Conservation (phyloP, 805 yeast species). For the Saccharomycopsis babjevae region DNA sequence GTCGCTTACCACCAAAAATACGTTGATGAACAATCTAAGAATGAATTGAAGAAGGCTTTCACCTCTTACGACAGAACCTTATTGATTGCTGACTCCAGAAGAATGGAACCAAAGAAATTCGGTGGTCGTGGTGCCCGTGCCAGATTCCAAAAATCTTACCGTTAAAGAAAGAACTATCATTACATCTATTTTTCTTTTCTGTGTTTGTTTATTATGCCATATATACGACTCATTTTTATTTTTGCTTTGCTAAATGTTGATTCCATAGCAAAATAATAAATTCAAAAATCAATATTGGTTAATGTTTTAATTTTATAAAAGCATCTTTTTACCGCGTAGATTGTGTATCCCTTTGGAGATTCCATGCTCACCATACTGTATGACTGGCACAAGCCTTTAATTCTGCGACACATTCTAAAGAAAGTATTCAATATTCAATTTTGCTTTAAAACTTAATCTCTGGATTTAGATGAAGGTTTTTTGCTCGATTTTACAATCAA, state of each 20-base stretch:
- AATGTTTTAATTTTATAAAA: not conserved
- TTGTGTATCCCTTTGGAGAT: too few species aligned
- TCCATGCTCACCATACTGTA: too few species aligned
- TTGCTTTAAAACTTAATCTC: too few species aligned
- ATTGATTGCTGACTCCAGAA: slow-evolving; percentile 98
- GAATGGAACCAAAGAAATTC: slow-evolving; percentile 99
- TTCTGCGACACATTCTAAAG: too few species aligned
- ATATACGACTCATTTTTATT: slow-evolving; percentile 4
- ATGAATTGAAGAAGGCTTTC: slow-evolving; percentile 97
- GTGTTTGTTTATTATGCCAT: slow-evolving; percentile 1
- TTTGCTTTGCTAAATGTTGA: not conserved
- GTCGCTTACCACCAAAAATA: slow-evolving; percentile 99
- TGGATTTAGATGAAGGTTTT: too few species aligned
- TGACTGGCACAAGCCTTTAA: too few species aligned
- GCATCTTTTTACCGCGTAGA: not conserved
- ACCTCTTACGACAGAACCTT: slow-evolving; percentile 98
- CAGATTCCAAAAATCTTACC: slow-evolving; percentile 99
- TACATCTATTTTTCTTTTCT: not conserved
- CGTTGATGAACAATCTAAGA: slow-evolving; percentile 99
- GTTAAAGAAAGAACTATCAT: slow-evolving; percentile 42
- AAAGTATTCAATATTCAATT: too few species aligned
- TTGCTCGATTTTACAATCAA: too few species aligned
- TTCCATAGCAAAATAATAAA: not conserved
- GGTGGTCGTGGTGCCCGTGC: slow-evolving; percentile 99
- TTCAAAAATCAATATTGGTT: slow-evolving; percentile 1